Base-by-base conservation (phyloP, 352 stramenopile species). In the Phytophthora cactorum region DNA sequence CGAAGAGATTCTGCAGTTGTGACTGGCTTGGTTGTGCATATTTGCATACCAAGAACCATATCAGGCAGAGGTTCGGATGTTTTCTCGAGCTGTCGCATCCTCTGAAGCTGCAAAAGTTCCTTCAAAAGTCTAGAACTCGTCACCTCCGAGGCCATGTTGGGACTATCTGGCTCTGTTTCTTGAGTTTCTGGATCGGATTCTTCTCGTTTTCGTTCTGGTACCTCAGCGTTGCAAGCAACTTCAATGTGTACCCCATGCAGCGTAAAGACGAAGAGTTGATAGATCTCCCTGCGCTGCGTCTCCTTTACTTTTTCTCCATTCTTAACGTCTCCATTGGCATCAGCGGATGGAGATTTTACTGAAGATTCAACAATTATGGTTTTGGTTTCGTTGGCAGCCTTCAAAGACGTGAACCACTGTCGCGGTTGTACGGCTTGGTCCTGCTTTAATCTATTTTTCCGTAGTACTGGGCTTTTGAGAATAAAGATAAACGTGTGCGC, bases 361-460 rank as follows among this genome's bases (percentile, higher is more conserved):
- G 36, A 27, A 15, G 32, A n/a, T 31, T 80, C 55, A 38, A 88
- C 62, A 12, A 68, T 39, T 22, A 86, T 72, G 1, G 66, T 77
- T 50, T 84, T 89, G 4, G 45, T 76, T 28, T 85, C 77, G 27
- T 76, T 82, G 0, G 68, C 52, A 43, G 72, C 70, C 51, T 58
- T 69, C 10, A 90, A 61, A 0, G 68, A 75, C 0, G 77, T 85
- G 32, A 75, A 84, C 79, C 81, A 90, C 59, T 90, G 81, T n/a
- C 62, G 65, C 3, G 79, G 75, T 5, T 84, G 49, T 15, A 55
- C 39, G 6, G 38, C 57, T 43, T 60, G 45, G 4, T 63, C 56
- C 8, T 66, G 31, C 25, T 69, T 63, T 14, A 63, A 54, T 2
- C 28, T 59, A 53, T n/a, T 25, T 34, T 57, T 47, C n/a, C 10